phyloP scores from a whole-genome alignment of 495 filamentous ascomycete species.

The Neurospora hispaniola region DNA sequence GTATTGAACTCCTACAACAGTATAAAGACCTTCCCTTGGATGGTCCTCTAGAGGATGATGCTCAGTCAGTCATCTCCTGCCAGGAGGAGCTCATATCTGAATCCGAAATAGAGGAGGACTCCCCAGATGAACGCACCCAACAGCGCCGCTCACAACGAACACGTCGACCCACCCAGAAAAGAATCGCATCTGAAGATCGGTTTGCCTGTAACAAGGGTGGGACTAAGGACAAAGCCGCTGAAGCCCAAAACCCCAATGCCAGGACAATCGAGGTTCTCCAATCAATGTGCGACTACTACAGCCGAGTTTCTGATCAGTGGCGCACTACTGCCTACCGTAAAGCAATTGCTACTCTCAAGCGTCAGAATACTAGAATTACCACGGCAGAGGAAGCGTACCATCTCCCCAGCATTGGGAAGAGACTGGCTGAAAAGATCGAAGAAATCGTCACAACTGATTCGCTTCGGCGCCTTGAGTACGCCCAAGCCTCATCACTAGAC shows the following conservation, averaged over 20 bases:
- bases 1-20: constrained; percentile 23
- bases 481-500: constrained; percentile 54
- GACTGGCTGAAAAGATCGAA: constrained; percentile 80
- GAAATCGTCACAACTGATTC: constrained; percentile 73
- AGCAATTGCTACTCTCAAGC: constrained; percentile 60
- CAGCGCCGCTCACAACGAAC: constrained; percentile 9
- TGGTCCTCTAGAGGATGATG: constrained; percentile 24
- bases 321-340: constrained; percentile 68
- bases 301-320: constrained; percentile 67
- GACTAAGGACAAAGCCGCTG: constrained; percentile 16
- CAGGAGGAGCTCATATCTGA: constrained; percentile 6
- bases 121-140: constrained; percentile 15
- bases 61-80: constrained; percentile 8
- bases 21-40: constrained; percentile 31
- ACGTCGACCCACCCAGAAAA: constrained; percentile 6
- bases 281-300: constrained; percentile 77
- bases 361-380: constrained; percentile 53
- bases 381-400: constrained; percentile 56
- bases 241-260: constrained; percentile 46
- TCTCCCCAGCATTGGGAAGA: constrained; percentile 62
- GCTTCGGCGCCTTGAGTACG: constrained; percentile 60
- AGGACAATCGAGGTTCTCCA: constrained; percentile 70
- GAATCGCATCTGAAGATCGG: constrained; percentile 24
- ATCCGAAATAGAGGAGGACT: constrained; percentile 8
- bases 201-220: constrained; percentile 36